Evolutionary conservation across 176 grass and related monocot species (phyloP).

Genomic region (Oryza rufipogon): DNA sequence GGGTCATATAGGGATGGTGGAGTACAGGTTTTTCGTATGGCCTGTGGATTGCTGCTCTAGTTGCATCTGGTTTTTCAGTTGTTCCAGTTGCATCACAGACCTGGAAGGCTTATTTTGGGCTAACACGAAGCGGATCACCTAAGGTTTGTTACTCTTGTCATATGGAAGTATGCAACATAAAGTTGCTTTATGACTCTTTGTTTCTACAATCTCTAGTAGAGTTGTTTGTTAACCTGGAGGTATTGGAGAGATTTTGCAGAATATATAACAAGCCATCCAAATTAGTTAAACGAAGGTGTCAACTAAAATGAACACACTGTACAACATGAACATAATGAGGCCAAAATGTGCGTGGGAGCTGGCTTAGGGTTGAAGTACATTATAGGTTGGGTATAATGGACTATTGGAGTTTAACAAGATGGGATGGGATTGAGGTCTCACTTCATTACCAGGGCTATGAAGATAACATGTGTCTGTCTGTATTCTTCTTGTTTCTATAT

Average conservation of each 20-base stretch:
- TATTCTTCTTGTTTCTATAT: neutral
- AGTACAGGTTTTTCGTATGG: slow-evolving; percentile 94
- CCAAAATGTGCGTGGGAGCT: neutral
- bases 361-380: neutral
- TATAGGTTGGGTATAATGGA: neutral
- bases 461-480: neutral
- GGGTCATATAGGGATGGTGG: slow-evolving; percentile 76
- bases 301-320: neutral
- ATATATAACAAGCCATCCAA: neutral
- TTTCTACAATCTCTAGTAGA: neutral
- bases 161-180: neutral
- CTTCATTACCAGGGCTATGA: neutral
- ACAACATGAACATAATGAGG: neutral
- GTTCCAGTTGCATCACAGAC: slow-evolving; percentile 66
- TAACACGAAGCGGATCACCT: slow-evolving; percentile 51
- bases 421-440: neutral
- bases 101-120: slow-evolving; percentile 84
- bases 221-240: slow-evolving; percentile 18
- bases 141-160: slow-evolving; percentile 60
- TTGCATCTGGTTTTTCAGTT: slow-evolving; percentile 87
- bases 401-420: neutral
- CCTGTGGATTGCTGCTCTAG: slow-evolving; percentile 90
- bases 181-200: neutral
- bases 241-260: neutral
- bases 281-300: neutral